Evolutionary conservation across 176 grass and related monocot genomes (phyloP), one percentile per base, ranked within the genome.

Genomic region (Rhynchospora pubera): DNA sequence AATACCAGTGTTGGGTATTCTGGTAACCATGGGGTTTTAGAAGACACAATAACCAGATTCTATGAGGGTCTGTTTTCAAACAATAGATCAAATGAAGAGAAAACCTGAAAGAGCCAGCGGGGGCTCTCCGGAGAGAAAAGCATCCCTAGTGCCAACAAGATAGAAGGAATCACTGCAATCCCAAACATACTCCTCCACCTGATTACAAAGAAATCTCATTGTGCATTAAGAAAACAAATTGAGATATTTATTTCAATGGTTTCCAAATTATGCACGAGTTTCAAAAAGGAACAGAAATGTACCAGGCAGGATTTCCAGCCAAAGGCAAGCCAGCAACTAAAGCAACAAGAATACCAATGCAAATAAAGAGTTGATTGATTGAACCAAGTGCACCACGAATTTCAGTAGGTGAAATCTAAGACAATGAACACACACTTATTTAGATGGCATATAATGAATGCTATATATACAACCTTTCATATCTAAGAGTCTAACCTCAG

Each of bases 151-250:
- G 96, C 92, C 86, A 99, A 75, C 77, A 99, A 78, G 77, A 99
- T 64, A 79, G 96, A 93, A 47, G 92, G 96, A 90, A 93, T 75
- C 46, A 95, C 62, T 76, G 92, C 91, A 39, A 95, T 87, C 51
- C 82, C 79, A 83, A 95, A 99, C 96, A 99, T 99, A 87, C 83
- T 91, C 86, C 96, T 95, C 96, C 92, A 99, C 96, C 96, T 99
- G 83, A 71, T 90, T 57, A 77, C 65, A 53, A 52, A 11, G 52
- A 15, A 76, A 55, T 15, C 46, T 30, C 48, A 32, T 28, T 1
- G 2, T 1, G 2, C 22, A 75, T 75, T 52, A 75, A 45, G 0
- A 28, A 75, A 53, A 30, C 52, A 22, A 72, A 76, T 46, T 76
- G 47, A 53, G 23, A 76, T 76, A 28, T 53, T 74, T 30, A 76